phyloP scores from a whole-genome alignment of 169 alveolate species.

The Eimeria zaria region DNA sequence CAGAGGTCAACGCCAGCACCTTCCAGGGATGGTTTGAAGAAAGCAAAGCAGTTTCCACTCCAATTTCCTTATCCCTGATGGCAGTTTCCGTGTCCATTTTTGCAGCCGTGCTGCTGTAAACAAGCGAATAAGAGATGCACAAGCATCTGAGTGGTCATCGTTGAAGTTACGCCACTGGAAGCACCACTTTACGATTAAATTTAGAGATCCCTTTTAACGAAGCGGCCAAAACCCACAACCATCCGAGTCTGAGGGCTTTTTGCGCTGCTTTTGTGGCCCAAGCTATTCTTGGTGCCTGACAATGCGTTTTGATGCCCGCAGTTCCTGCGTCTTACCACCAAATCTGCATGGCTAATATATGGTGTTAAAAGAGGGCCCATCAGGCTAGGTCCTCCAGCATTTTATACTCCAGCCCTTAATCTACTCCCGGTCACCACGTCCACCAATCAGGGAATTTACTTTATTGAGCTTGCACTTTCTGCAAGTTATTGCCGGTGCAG shows the following conservation, averaged over 20 bases:
- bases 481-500: not conserved
- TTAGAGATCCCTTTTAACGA: not conserved
- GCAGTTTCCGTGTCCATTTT: not conserved
- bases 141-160: slow-evolving; percentile 14
- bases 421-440: not conserved
- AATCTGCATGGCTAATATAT: slow-evolving; percentile 28
- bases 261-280: slow-evolving; percentile 69
- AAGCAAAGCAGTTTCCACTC: slow-evolving; percentile 29
- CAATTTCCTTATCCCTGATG: not conserved
- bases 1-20: slow-evolving; percentile 50
- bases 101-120: not conserved
- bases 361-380: slow-evolving; percentile 18
- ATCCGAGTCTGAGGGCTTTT: slow-evolving; percentile 37
- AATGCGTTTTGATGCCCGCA: slow-evolving; percentile 66
- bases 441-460: not conserved
- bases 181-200: slow-evolving; percentile 8
- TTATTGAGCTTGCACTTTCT: not conserved
- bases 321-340: not conserved
- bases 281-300: slow-evolving; percentile 17
- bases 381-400: not conserved
- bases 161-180: not conserved
- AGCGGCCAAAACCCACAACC: slow-evolving; percentile 46
- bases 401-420: not conserved
- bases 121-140: not conserved
- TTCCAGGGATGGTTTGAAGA: slow-evolving; percentile 81